Evolutionary conservation across 768 basidiomycete genomes (phyloP).

Genomic region (Russula griseocarnosa): DNA sequence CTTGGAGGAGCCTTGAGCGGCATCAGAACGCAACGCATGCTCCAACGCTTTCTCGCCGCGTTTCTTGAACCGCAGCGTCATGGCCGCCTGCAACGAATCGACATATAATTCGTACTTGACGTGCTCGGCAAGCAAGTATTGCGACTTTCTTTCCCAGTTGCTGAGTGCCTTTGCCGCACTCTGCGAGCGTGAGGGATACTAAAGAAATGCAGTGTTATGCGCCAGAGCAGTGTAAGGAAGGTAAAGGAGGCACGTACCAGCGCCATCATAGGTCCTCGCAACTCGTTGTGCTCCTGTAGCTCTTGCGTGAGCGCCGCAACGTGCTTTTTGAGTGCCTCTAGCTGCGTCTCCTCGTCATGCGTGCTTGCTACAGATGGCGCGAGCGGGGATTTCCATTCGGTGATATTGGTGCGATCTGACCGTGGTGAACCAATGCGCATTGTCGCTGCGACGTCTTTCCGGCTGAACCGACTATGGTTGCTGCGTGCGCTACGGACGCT

Average conservation of each 20-base stretch:
- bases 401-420: conserved; percentile 71
- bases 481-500: conserved; percentile 78
- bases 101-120: conserved; percentile 96
- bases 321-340: conserved; percentile 86
- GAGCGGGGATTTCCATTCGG: conserved; percentile 92
- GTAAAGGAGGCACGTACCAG: conserved; percentile 49
- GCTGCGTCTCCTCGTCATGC: conserved; percentile 89
- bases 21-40: conserved; percentile 43
- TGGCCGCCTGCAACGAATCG: conserved; percentile 80
- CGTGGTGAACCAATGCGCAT: conserved; percentile 69
- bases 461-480: conserved; percentile 65
- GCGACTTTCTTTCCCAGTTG: conserved; percentile 93
- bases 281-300: conserved; percentile 74
- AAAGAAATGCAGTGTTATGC: conserved; percentile 13
- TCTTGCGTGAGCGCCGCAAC: conserved; percentile 71
- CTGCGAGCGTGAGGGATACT: conserved; percentile 78
- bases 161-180: conserved; percentile 72
- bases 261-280: conserved; percentile 75
- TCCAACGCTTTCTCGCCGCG: conserved; percentile 84
- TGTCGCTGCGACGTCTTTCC: conserved; percentile 64
- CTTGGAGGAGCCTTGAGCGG: conserved; percentile 26
- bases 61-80: conserved; percentile 80
- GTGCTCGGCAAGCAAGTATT: conserved; percentile 84
- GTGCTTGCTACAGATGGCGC: conserved; percentile 78
- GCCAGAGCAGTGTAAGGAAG: conserved; percentile 21